Base-by-base conservation (phyloP, 2,329 filamentous ascomycete genomes). In the Colletotrichum sp. region DNA sequence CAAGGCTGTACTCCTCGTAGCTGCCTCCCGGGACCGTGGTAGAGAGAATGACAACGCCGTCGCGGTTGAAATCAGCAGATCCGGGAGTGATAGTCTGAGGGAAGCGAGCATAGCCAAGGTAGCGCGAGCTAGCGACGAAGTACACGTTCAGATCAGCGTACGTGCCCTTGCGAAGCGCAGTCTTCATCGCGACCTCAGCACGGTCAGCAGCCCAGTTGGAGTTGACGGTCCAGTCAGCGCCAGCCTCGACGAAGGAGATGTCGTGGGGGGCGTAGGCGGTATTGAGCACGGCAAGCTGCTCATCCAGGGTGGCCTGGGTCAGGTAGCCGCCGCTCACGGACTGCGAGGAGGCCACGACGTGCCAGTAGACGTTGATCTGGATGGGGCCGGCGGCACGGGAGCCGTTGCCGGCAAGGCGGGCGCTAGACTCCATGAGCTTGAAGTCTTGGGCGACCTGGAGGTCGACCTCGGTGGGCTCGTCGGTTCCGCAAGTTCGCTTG, bases 31-130 rank as follows among this genome's bases (percentile, higher is more conserved):
- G 86, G 24, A 86, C 82, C 12, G 83, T 82, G 64, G 79, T 78
- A 49, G 81, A 81, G 26, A 83, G 80, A 64, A 88, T 81, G 68
- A 83, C 81, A 81, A 88, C 88, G 57, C 85, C 84, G 70, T 87
- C 86, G 15, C 78, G 78, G 79, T 83, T 80, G 81, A 86, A 85
- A 57, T 81, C 84, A 32, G 81, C 76, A 68, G 82, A 83, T 12
- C 77, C 72, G 32, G 49, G 57, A 5, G 71, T 74, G 68, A 78
- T 81, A n/a, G 57, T 44, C 18, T 64, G 57, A n/a, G 87, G 88
- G 83, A 87, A 88, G 83, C 87, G 88, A 83, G 85, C 88, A 81
- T 88, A 87, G 15, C 88, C 87, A 9, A 89, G 83, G 34, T 71
- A 74, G 59, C 85, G 81, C 66, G 81, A 81, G 44, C 80, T 82